These are phyloP conservation scores for Petunia axillaris DNA, from an alignment of 257 asterid species.

Conservation along the genomic window DNA sequence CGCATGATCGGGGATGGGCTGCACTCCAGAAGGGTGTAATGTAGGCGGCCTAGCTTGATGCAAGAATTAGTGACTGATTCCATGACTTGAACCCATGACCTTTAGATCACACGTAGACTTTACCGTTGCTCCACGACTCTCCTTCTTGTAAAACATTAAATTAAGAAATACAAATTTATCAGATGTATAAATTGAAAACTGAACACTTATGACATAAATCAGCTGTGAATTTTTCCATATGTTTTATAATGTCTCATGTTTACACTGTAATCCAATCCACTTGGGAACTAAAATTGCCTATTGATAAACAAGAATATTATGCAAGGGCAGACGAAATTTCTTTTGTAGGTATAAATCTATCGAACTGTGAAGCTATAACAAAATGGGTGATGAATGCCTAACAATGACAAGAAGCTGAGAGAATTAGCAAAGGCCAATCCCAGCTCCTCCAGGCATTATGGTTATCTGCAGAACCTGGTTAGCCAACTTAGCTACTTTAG, in stretches of 20 bases:
- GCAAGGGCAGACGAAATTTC: not conserved
- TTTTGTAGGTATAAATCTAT: slow-evolving; percentile 5
- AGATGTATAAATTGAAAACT: not conserved
- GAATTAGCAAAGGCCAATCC: slow-evolving; percentile 16
- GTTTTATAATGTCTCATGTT: not conserved
- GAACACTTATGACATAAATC: not conserved
- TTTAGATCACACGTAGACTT: too few relatives aligned
- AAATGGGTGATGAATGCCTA: not conserved
- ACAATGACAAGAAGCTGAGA: slow-evolving; percentile 5
- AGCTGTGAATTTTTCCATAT: not conserved
- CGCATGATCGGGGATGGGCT: too few relatives aligned
- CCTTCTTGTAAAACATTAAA: not conserved
- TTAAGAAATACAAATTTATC: slow-evolving; percentile 1
- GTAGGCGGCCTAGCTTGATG: too few relatives aligned
- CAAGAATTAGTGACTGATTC: too few relatives aligned
- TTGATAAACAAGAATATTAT: slow-evolving; percentile 18
- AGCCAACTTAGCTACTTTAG: not conserved
- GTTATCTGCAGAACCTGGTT: slow-evolving; percentile 1
- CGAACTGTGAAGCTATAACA: slow-evolving; percentile 16
- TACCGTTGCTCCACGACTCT: too few relatives aligned
- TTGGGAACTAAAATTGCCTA: not conserved
- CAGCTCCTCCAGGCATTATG: not conserved
- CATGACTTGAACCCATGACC: too few relatives aligned
- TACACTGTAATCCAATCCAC: not conserved
- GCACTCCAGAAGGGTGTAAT: too few relatives aligned